phyloP scores from a whole-genome alignment of 495 filamentous ascomycete genomes.

The Xylaria nigripes region DNA sequence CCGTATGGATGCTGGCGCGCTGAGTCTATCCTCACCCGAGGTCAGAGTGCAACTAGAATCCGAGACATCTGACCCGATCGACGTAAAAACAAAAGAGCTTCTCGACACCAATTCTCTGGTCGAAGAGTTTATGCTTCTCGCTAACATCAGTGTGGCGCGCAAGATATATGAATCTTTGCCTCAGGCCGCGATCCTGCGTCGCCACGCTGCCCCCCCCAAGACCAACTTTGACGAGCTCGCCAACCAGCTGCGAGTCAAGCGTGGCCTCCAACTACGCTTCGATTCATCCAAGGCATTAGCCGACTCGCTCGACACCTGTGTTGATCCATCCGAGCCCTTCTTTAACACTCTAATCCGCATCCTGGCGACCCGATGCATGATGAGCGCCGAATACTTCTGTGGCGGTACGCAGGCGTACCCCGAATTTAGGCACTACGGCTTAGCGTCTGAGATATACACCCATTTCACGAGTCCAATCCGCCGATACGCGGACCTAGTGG shows the following conservation, averaged over 20 bases:
- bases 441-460: conserved; percentile 94
- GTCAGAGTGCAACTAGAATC: conserved; percentile 89
- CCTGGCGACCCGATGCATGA: conserved; percentile 97
- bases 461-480: conserved; percentile 97
- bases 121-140: conserved; percentile 98
- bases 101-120: conserved; percentile 97
- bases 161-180: conserved; percentile 87
- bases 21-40: conserved; percentile 92
- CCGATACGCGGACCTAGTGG: conserved; percentile 89
- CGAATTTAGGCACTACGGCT: conserved; percentile 93
- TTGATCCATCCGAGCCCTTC: conserved; percentile 79
- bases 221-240: conserved; percentile 93
- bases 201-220: conserved; percentile 84
- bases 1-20: conserved; percentile 88
- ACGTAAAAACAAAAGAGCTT: conserved; percentile 87
- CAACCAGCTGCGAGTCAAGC: conserved; percentile 80
- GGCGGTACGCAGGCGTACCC: conserved; percentile 83
- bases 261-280: conserved; percentile 64
- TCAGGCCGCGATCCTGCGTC: conserved; percentile 85
- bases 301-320: conserved; percentile 78
- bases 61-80: conserved; percentile 90
- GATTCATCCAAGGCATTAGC: conserved; percentile 86
- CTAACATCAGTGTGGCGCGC: conserved; percentile 85
- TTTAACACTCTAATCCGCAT: conserved; percentile 98
- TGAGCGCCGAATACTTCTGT: conserved; percentile 96